These are phyloP conservation scores for Draba incana DNA, from an alignment of 345 rosid genomes.

Conservation along the genomic window DNA sequence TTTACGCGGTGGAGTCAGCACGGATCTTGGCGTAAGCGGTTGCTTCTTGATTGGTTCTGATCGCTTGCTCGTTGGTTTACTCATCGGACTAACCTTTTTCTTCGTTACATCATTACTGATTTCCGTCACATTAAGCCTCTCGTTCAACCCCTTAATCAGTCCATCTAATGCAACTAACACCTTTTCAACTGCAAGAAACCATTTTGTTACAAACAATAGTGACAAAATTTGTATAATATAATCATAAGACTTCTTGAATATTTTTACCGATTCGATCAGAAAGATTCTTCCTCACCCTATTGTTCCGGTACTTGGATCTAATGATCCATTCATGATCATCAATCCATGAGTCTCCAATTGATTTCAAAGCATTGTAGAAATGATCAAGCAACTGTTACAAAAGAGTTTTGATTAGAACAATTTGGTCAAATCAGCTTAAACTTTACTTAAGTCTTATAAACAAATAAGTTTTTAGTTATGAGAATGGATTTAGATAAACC, in stretches of 20 bases:
- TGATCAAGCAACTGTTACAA: constrained; percentile 51
- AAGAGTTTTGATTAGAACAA: not conserved
- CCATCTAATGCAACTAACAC: constrained; percentile 59
- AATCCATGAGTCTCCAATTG: constrained; percentile 75
- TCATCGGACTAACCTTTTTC: constrained; percentile 27
- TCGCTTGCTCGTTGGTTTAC: constrained; percentile 8
- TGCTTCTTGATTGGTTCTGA: constrained; percentile 34
- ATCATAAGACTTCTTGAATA: constrained; percentile 2
- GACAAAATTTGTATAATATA: not conserved
- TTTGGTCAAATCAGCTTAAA: not conserved
- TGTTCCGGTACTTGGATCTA: constrained; percentile 43
- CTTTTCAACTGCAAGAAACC: constrained; percentile 51
- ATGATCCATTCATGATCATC: constrained; percentile 54
- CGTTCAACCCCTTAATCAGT: constrained; percentile 51
- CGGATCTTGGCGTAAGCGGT: constrained; percentile 43
- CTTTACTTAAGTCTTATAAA: not conserved
- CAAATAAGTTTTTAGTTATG: not conserved
- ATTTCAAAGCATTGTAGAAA: constrained; percentile 56
- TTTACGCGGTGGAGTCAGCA: constrained; percentile 33
- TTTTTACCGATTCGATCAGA: constrained; percentile 54
- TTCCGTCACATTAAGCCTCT: constrained; percentile 57
- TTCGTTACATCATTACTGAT: constrained; percentile 39
- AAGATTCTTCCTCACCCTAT: constrained; percentile 36
- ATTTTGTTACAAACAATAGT: not conserved
- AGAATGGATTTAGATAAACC: constrained; percentile 44